A percentile compares a stretch with the other conserved stretches of the same genome.
These are phyloP conservation scores for Eurotiales sp. DNA, from an alignment of 2,329 filamentous ascomycete species.

Conservation along the genomic window DNA sequence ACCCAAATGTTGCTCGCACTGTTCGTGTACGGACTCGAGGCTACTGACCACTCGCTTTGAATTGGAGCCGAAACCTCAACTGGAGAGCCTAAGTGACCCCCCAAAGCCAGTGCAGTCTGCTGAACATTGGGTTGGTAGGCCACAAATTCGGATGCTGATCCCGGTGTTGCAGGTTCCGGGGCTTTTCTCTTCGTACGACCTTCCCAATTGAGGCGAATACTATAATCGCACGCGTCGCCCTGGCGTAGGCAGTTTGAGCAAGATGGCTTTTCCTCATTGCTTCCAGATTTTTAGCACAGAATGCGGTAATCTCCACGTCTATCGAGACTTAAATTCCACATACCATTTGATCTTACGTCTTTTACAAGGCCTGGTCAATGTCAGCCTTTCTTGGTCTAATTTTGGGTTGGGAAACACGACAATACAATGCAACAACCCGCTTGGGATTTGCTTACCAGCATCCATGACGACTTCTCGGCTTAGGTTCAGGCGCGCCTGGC, in stretches of 20 bases:
- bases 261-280: constrained; percentile 68
- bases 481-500: constrained; percentile 60
- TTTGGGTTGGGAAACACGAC: too few relatives aligned
- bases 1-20: constrained; percentile 2
- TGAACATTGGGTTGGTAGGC: not conserved
- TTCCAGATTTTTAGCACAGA: constrained; percentile 21
- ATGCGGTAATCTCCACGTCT: not conserved
- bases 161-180: constrained; percentile 31
- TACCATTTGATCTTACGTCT: constrained; percentile 73
- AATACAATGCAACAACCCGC: too few relatives aligned
- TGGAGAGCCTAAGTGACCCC: not conserved
- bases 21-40: constrained; percentile 7
- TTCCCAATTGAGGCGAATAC: constrained; percentile 76
- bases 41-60: constrained; percentile 9
- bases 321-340: constrained; percentile 13
- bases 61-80: not conserved
- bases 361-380: constrained; percentile 66
- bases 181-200: constrained; percentile 61
- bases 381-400: not conserved
- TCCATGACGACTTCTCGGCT: constrained; percentile 64
- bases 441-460: constrained; percentile 58
- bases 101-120: not conserved
- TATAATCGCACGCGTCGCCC: constrained; percentile 74
- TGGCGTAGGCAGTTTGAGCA: constrained; percentile 71
- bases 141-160: constrained; percentile 21